Evolutionary conservation across 805 yeast genomes (phyloP), one percentile per base, ranked within the genome.

Genomic region (Nakazawaea siamensis): DNA sequence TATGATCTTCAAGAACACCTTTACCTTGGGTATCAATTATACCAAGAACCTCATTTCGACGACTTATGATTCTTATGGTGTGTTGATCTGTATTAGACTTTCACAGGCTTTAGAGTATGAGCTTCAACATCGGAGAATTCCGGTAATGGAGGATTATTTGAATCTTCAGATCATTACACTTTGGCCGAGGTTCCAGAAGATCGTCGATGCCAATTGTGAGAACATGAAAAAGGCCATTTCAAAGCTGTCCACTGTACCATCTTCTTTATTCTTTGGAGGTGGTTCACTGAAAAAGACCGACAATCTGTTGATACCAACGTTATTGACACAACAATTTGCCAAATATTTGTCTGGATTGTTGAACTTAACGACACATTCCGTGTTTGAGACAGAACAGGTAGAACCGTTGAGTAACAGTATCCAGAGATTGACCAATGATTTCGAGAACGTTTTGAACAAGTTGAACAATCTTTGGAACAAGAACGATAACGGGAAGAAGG

Each of bases 111-210:
- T 83, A 37, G 81, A 74, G 41, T 68, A 70, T 36, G 79, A 75
- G 43, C 58, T 82, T 17, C 88, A 82, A 49, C 79, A 73, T 42
- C 67, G 83, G 39, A 71, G 70, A 38, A 74, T 81, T 2, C 88
- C 94, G 0, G 76, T 76, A 4, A 59, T 77, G 53, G 85, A 79
- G 42, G 82, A 75, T 40, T 83, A 80, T 52, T 64, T 80, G 43
- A 76, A 81, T 45, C 62, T 73, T 12, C 75, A 81, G 42, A 55
- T 78, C 41, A 70, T 85, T 34, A 54, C 70, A 3, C 58, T 90
- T 29, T 92, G 97, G 97, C 95, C 97, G 0, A 75, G 71, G 39
- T 82, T 88, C 49, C 88, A 87, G 48, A 67, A 65, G 30, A 62
- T 85, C 23, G 69, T 88, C 27, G 96, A 87, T 51, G 58, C 72